These are phyloP conservation scores for Torulaspora indica DNA, from an alignment of 805 yeast species.

Conservation along the genomic window DNA sequence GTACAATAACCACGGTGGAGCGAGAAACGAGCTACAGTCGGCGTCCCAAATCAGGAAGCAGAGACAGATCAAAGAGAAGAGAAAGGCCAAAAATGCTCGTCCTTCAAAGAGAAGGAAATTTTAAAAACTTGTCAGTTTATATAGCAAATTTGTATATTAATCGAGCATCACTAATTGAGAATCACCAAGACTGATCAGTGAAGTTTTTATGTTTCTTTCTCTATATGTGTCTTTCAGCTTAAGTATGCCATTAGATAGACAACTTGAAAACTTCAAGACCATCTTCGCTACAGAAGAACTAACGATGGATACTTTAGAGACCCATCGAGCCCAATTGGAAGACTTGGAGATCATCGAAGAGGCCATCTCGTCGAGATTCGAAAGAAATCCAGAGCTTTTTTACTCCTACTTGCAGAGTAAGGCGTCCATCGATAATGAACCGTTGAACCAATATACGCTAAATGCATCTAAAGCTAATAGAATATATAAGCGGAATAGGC, in stretches of 20 bases:
- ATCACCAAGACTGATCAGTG: no score
- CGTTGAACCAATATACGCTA: slow-evolving; percentile 13
- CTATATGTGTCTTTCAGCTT: background rate
- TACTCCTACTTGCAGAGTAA: slow-evolving; percentile 27
- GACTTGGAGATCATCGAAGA: slow-evolving; percentile 69
- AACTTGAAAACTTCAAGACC: no score
- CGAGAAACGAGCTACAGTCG: slow-evolving; percentile 52
- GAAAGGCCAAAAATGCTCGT: slow-evolving; percentile 80
- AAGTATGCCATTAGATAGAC: no score
- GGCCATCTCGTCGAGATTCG: slow-evolving; percentile 58
- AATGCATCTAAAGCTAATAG: slow-evolving; percentile 27
- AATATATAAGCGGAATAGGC: slow-evolving; percentile 35
- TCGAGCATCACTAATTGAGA: background rate
- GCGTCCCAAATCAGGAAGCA: slow-evolving; percentile 75
- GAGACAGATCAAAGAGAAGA: slow-evolving; percentile 64
- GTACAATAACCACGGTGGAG: slow-evolving; percentile 39
- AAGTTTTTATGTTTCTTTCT: slow-evolving; percentile 1
- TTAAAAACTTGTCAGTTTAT: background rate
- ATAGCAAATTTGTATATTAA: slow-evolving; percentile 2
- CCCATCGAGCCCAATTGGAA: slow-evolving; percentile 42
- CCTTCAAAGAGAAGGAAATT: slow-evolving; percentile 45
- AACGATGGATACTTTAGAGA: slow-evolving; percentile 33
- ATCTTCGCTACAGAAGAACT: background rate
- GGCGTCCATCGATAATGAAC: slow-evolving; percentile 2
- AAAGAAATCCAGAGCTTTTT: slow-evolving; percentile 54